Evolutionary conservation across 306 rosid species (phyloP).

Genomic region (Castanea mollissima): DNA sequence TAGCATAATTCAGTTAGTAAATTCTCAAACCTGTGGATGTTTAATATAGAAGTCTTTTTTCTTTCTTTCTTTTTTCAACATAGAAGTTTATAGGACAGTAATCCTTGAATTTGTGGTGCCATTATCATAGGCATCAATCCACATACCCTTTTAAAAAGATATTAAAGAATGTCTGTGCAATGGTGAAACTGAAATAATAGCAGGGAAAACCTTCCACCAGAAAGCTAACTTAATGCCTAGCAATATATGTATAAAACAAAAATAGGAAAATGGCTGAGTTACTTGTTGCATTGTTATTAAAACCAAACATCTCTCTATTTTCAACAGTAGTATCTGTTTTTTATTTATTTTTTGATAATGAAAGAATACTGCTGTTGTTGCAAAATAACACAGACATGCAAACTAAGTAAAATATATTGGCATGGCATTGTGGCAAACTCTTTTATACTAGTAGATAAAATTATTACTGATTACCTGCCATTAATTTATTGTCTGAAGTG

Average conservation of each 20-base stretch:
- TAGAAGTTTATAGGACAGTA: constrained; percentile 7
- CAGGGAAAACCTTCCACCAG: not conserved
- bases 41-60: constrained; percentile 1
- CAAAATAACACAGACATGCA: not conserved
- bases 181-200: not conserved
- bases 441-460: not conserved
- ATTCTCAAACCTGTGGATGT: constrained; percentile 21
- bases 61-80: not conserved
- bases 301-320: not conserved
- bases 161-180: not conserved
- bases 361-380: not conserved
- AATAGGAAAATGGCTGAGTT: not conserved
- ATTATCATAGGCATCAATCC: not conserved
- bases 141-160: not conserved
- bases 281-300: not conserved
- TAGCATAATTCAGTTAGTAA: constrained; percentile 15
- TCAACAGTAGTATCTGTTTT: not conserved
- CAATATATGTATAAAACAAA: not conserved
- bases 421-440: not conserved
- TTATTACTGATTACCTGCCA: not conserved
- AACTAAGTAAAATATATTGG: not conserved
- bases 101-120: constrained; percentile 10
- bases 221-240: not conserved
- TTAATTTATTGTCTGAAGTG: not conserved
- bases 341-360: not conserved